Conservation (phyloP, 805 yeast species). For the Candida sithepensis region DNA sequence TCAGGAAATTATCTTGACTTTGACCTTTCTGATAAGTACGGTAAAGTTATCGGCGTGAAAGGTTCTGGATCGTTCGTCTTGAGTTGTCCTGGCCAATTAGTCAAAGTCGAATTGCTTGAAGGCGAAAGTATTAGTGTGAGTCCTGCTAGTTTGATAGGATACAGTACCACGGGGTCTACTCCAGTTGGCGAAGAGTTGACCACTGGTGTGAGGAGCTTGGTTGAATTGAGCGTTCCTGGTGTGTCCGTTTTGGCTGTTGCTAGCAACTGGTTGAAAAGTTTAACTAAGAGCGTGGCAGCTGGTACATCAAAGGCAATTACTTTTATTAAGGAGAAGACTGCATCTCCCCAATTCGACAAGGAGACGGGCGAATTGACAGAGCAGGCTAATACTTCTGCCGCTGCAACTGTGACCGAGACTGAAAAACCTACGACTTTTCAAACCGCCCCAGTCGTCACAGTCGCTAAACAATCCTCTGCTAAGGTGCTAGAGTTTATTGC, state of each 20-base stretch:
- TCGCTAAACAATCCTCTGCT: not conserved
- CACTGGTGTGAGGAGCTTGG: constrained; percentile 16
- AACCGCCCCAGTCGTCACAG: not conserved
- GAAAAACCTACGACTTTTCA: not conserved
- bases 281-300: not conserved
- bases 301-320: not conserved
- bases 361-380: not conserved
- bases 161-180: constrained; percentile 12
- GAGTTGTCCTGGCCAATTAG: constrained; percentile 37
- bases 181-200: constrained; percentile 6
- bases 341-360: not conserved
- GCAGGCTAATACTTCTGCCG: too few relatives aligned
- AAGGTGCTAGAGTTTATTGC: not conserved
- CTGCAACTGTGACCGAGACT: not conserved
- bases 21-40: constrained; percentile 1
- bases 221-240: constrained; percentile 24
- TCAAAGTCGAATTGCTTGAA: constrained; percentile 33
- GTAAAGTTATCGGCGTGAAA: constrained; percentile 11
- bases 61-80: constrained; percentile 42
- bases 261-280: not conserved
- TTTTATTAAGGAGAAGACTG: not conserved
- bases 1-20: constrained; percentile 36
- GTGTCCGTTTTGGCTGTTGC: constrained; percentile 7
- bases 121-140: constrained; percentile 37
- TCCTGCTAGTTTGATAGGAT: constrained; percentile 40